Evolutionary conservation across 2,329 filamentous ascomycete genomes (phyloP), one percentile per base, ranked within the genome.

Genomic region (Colletotrichum cereale): DNA sequence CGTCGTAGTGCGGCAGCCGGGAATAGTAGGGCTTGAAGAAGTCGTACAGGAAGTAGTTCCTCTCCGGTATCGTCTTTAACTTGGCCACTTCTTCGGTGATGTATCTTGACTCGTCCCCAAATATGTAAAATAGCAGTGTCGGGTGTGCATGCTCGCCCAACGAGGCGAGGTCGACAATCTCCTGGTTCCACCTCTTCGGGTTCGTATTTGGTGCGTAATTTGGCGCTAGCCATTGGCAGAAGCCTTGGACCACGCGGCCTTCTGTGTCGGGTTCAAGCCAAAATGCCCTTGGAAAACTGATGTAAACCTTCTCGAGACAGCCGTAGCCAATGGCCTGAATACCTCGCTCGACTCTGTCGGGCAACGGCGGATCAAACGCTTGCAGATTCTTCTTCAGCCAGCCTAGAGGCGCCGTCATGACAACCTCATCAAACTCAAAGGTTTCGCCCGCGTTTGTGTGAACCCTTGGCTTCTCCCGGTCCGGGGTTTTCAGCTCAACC

Each of bases 41-140:
- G 14, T 84, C 76, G n/a, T 86, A 79, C 0, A 97, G 84, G 56
- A 88, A 86, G 0, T 80, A 78, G 24, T 88, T 83, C 75, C 87
- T 87, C 69, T 87, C 82, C 5, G 84, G 77, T 29, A 85, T 81
- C 2, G 84, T 78, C 2, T 79, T 60, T 3, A 88, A 76, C 18
- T 81, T 79, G 5, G 81, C 81, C 8, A 88, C 76, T 24, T 81
- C 79, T 16, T 81, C 79, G 0, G 87, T 89, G 56, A 92, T 79
- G 75, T 87, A 84, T 11, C 80, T 80, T 0, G 88, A 90, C 78
- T 90, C 88, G 26, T 86, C 87, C 47, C 92, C 92, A 76, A 90
- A 92, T 44, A 86, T 91, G 83, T 95, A 97, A 86, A 97, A 97
- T 34, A 97, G 88, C 5, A 97, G 86, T 0, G 94, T 97, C 10